Evolutionary conservation across 2,329 filamentous ascomycete genomes (phyloP), one percentile per base, ranked within the genome.

Genomic region (Chaetomium sp.): DNA sequence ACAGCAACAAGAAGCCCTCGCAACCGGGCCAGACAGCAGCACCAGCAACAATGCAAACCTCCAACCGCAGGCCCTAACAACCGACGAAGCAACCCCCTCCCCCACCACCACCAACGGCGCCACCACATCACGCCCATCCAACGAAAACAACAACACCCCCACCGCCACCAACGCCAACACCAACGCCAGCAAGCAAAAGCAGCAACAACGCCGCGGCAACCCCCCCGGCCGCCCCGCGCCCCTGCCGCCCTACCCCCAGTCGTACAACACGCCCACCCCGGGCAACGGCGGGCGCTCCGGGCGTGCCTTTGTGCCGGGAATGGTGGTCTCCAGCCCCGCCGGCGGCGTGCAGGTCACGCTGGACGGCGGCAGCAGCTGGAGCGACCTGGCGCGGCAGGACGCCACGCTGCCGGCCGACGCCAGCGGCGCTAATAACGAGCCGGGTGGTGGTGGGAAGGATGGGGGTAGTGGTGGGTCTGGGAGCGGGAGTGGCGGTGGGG

Each of bases 321-420:
- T 89, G 65, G 85, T 91, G 60, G 90, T 92, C 64, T 88, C 87
- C 64, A 92, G 89, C 70, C 89, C 91, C 72, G 86, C 89, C 3
- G 93, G 93, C 60, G 94, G 94, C 21, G 87, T 97, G 62, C 92
- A 96, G 76, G 91, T 97, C 71, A 93, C 95, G 23, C 84, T 98
- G 45, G 93, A 96, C 71, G 93, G 93, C 72, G 87, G 89, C 19
- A 91, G 92, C 65, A 94, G 90, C 76, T 98, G 93, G 94, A 93
- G 90, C 55, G 91, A 96, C 68, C 85, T 97, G 75, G 92, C 92
- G 57, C 89, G 93, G 65, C 90, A 93, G 72, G 93, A 92, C 72
- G 85, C 89, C 58, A 93, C 89, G 3, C 81, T 94, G 47, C 86
- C 88, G 1, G 83, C 85, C 0, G 89, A 92, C 74, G 89, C 88